Evolutionary conservation across 148 eudicot genomes (phyloP).

Genomic region (Vaccinium corymbosum): DNA sequence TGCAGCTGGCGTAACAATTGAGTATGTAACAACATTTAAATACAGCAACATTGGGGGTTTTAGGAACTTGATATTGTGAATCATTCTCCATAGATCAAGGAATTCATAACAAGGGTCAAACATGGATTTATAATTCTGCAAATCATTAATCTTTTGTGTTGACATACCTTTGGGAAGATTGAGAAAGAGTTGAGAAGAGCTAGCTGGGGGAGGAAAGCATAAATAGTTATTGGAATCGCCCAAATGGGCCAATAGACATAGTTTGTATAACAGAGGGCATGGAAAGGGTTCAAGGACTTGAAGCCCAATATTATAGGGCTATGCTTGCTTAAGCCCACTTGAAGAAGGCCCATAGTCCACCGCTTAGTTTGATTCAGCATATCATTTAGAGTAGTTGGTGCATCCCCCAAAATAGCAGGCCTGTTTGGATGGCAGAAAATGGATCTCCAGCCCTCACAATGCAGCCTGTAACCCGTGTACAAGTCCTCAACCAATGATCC

Average conservation of each 20-base stretch:
- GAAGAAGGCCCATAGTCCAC: conserved; percentile 55
- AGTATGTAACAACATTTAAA: no score
- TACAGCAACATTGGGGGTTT: no score
- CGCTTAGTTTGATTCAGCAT: conserved; percentile 44
- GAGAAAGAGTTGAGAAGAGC: conserved; percentile 53
- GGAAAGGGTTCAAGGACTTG: conserved; percentile 33
- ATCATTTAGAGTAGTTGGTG: conserved; percentile 43
- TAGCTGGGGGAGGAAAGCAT: conserved; percentile 63
- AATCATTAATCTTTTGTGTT: not conserved
- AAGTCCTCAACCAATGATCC: conserved; percentile 66
- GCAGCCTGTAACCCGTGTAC: conserved; percentile 45
- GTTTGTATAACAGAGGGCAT: conserved; percentile 40
- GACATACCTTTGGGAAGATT: conserved; percentile 49
- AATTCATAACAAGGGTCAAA: no score
- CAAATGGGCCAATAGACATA: conserved; percentile 37
- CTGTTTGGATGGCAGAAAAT: conserved; percentile 47
- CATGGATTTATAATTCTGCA: no score
- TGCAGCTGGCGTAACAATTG: no score
- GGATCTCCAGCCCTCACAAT: conserved; percentile 62
- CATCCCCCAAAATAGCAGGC: conserved; percentile 51
- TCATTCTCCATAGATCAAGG: no score
- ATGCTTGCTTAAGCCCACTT: conserved; percentile 37
- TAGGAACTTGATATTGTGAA: no score
- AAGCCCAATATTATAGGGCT: conserved; percentile 41
- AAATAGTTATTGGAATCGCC: conserved; percentile 43